Percentiles rank a stretch among this genome's conserved stretches.
Evolutionary conservation across 2,329 filamentous ascomycete species (phyloP).

Genomic region (Cercospora beticola): DNA sequence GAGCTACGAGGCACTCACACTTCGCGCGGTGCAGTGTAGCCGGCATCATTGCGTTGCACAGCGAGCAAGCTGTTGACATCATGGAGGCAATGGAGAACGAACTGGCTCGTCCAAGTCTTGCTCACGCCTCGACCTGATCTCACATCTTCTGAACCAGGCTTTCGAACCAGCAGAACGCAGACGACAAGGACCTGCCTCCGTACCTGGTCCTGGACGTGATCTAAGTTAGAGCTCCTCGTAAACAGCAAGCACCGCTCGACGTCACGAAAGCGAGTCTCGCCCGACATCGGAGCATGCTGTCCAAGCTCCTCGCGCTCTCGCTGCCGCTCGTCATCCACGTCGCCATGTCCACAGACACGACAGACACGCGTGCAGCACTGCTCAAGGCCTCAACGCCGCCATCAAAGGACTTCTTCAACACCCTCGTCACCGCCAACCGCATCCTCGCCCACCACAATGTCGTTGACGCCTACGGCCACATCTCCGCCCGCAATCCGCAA

Average conservation of each 20-base stretch:
- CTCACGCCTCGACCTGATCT: neutral
- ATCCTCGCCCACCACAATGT: slow-evolving; percentile 37
- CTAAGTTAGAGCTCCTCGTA: neutral
- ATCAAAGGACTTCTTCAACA: slow-evolving; percentile 33
- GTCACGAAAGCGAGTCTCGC: neutral
- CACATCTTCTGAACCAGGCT: neutral
- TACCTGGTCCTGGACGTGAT: neutral
- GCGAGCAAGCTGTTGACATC: neutral
- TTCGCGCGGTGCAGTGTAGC: neutral
- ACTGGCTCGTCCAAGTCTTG: neutral
- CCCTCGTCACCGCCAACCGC: slow-evolving; percentile 40
- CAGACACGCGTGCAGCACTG: slow-evolving; percentile 26
- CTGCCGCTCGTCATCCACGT: neutral
- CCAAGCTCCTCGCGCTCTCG: neutral
- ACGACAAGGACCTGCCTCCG: neutral
- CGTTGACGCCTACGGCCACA: slow-evolving; percentile 40
- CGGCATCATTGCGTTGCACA: neutral
- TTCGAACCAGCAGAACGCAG: neutral
- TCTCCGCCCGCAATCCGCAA: slow-evolving; percentile 39
- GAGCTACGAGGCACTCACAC: neutral
- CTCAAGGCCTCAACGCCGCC: slow-evolving; percentile 34
- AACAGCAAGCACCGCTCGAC: neutral
- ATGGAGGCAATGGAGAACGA: neutral
- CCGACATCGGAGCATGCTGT: neutral
- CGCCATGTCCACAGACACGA: neutral